A percentile compares a stretch with the other conserved stretches of the same genome.
phyloP scores from a whole-genome alignment of 257 asterid species.

The Solanum paucissectum region DNA sequence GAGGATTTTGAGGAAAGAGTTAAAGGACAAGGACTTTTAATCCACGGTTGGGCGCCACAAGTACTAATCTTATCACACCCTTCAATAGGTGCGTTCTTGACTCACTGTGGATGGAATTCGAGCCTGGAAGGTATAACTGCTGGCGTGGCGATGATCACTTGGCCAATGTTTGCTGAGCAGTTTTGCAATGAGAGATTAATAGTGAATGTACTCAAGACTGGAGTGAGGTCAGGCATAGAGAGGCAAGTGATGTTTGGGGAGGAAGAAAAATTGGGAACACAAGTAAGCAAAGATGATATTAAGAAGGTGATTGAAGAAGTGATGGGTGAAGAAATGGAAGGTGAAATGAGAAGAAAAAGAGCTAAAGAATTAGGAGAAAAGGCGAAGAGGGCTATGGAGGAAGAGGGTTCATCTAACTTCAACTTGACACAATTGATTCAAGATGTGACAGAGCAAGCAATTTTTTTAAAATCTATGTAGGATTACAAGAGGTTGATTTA shows the following conservation, averaged over 20 bases:
- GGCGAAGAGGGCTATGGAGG: constrained; percentile 21
- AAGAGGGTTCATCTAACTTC: constrained; percentile 29
- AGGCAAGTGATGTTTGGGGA: not conserved
- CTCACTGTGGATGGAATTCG: constrained; percentile 17
- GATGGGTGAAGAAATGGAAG: constrained; percentile 22
- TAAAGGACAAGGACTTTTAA: not conserved
- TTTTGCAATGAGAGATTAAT: constrained; percentile 21
- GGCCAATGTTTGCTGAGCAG: constrained; percentile 33
- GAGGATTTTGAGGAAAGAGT: constrained; percentile 3
- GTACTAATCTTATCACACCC: constrained; percentile 8
- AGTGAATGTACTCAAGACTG: constrained; percentile 13
- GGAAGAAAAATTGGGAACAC: not conserved
- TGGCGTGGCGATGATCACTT: constrained; percentile 10
- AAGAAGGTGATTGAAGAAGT: constrained; percentile 10
- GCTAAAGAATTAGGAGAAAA: constrained; percentile 18
- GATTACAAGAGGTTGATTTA: not conserved
- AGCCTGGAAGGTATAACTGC: constrained; percentile 4
- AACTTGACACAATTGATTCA: constrained; percentile 19
- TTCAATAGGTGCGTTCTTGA: constrained; percentile 5
- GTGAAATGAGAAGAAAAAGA: constrained; percentile 18
- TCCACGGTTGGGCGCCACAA: constrained; percentile 17
- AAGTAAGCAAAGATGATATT: constrained; percentile 12
- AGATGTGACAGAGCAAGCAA: constrained; percentile 7
- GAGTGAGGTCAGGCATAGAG: constrained; percentile 17
- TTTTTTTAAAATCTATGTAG: not conserved